Base-by-base conservation (phyloP, 768 basidiomycete species). In the Boletus huronensis region DNA sequence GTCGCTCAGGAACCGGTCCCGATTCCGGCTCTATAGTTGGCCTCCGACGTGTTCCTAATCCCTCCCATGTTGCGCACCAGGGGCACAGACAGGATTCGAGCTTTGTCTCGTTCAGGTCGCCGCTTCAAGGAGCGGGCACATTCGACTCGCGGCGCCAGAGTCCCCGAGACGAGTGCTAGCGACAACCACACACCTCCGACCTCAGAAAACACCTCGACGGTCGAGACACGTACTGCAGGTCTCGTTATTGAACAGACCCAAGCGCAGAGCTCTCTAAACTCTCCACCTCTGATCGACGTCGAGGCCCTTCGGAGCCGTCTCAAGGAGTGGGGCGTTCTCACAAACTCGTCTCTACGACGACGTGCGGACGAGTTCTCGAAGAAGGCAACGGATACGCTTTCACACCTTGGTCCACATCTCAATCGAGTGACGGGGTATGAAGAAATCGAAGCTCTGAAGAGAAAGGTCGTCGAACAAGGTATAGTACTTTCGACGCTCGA, bases 401-500 rank as follows among this genome's bases (percentile, higher is more conserved):
- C 85, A 40, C 79, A 84, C 62, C 77, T 96, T 3, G 94, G 93
- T 11, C 73, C 79, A 25, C 82, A 89, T 63, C 74, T 98, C 53
- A 98, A 95, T 66, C 84, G 82, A 55, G 83, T 90, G 21, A 94
- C 95, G 9, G 97, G 97, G 0, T 99, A 99, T 62, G 88, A 88
- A 58, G 84, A 86, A 63, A 95, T 97, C 38, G 93, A 97, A 60
- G 79, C 78, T 16, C 71, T 96, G 55, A 93, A 95, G 71, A 73
- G 74, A 58, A 79, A 77, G 41, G 93, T 97, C 19, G 87, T 82
- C 39, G 80, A 82, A 45, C 87, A 90, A 77, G 96, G 97, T 95
- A 66, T 57, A 79, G 75, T 52, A 34, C 44, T 49, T 48, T 48
- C 47, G 25, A 47, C 36, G 36, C 16, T 45, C 26, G 17, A 3